These are phyloP conservation scores for Solanum stenotomum DNA, from an alignment of 257 asterid species.

Conservation along the genomic window DNA sequence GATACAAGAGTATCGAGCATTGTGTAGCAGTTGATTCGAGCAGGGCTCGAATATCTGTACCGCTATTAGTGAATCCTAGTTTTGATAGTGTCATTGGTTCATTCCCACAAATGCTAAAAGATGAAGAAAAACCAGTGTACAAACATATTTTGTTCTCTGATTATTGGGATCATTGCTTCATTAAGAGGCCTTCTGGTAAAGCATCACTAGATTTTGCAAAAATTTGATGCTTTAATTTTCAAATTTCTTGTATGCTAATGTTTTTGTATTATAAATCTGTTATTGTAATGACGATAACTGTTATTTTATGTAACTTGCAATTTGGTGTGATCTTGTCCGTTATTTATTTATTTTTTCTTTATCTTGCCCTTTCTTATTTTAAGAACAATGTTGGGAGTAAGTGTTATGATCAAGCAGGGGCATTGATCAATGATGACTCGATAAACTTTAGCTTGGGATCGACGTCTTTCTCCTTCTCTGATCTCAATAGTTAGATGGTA, in stretches of 20 bases:
- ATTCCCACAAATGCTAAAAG: constrained; percentile 23
- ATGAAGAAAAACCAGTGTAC: constrained; percentile 29
- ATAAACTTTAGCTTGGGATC: background rate
- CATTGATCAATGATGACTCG: background rate
- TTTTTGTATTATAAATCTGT: no score
- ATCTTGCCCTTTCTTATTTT: no score
- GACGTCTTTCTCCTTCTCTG: background rate
- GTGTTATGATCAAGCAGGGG: background rate
- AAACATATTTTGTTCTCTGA: constrained; percentile 26
- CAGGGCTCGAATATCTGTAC: constrained; percentile 34
- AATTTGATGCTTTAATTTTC: constrained; percentile 5
- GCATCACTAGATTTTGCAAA: constrained; percentile 28
- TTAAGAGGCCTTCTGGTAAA: constrained; percentile 39
- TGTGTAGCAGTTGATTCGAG: constrained; percentile 20
- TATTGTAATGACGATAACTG: no score
- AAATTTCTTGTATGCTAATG: background rate
- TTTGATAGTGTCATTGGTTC: constrained; percentile 29
- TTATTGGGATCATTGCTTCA: constrained; percentile 37
- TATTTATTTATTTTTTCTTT: no score
- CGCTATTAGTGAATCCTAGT: constrained; percentile 31
- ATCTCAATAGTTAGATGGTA: background rate
- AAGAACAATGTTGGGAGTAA: background rate
- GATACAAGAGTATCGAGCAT: constrained; percentile 44
- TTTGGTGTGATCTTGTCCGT: no score
- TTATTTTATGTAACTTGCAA: no score